These are phyloP conservation scores for Plasmodium knowlesi DNA, from an alignment of 169 alveolate species.

Conservation along the genomic window DNA sequence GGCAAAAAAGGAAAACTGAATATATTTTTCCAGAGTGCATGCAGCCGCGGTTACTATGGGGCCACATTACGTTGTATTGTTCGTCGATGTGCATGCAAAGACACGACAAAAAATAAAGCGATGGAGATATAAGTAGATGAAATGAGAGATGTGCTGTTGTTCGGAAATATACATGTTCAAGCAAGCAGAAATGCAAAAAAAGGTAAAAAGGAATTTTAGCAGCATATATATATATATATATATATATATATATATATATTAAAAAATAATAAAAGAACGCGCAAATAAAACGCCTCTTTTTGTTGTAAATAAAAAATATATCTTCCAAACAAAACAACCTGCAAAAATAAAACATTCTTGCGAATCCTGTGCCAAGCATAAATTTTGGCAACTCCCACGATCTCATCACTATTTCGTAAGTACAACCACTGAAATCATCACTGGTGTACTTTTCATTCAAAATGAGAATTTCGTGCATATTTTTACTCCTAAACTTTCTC, in stretches of 20 bases:
- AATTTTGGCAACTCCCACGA: not conserved
- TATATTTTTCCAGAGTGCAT: not conserved
- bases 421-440: not conserved
- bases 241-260: not conserved
- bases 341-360: not conserved
- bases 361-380: not conserved
- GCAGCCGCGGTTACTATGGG: not conserved
- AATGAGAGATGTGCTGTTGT: not conserved
- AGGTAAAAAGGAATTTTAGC: not conserved
- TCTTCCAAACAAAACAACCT: not conserved
- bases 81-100: not conserved
- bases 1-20: not conserved
- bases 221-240: not conserved
- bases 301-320: too few relatives aligned
- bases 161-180: not conserved
- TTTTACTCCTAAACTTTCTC: not conserved
- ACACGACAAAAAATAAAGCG: not conserved
- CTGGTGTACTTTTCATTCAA: not conserved
- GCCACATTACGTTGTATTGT: not conserved
- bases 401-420: not conserved
- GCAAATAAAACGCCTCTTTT: not conserved
- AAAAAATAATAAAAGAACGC: not conserved
- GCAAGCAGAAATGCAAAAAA: not conserved
- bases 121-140: not conserved
- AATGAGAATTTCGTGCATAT: conserved; percentile 16